Evolutionary conservation across 768 basidiomycete species (phyloP), one percentile per base, ranked within the genome.

Genomic region (Phallus indusiatus): DNA sequence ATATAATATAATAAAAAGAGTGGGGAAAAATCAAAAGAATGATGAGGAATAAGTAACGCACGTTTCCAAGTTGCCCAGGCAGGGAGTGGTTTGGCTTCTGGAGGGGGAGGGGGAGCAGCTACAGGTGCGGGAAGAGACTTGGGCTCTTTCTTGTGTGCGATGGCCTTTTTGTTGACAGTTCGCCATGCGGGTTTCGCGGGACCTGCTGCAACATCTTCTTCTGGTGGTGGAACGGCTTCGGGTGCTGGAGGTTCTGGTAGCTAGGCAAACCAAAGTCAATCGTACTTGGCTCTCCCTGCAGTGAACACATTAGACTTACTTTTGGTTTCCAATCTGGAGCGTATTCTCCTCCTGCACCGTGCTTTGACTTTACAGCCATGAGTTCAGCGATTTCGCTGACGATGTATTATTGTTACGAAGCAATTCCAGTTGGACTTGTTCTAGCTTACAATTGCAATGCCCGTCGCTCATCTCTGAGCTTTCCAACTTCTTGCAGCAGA

Each of bases 31-130:
- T 49, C 5, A 47, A 7, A 14, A 33, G 55, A 37, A 21, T 17
- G n/a, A 33, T 37, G n/a, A 37, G 55, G 10, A n/a, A 33, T 18
- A 56, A n/a, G n/a, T 42, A 48, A 61, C 83, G 72, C 63, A 91
- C 88, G 89, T 75, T 83, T 78, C 89, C 88, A 91, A 64, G 90
- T 87, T 0, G 88, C 82, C 89, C 89, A 91, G 1, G 89, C 36
- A 4, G 61, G 61, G 1, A 58, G 22, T 12, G 36, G 33, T 24
- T 53, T 46, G 11, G 18, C 18, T 17, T 50, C 20, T 18, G 51
- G 49, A 16, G 42, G 54, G 20, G 56, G 55, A 20, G 63, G 61
- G 18, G 56, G 53, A n/a, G 56, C 50, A 5, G 59, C 21, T 16
- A 59, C 47, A 2, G 60, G 56, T n/a, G 63, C 56, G 22, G 63